Evolutionary conservation across 2,329 filamentous ascomycete species (phyloP), one percentile per base, ranked within the genome.

Genomic region (Trichoderma guizhouense): DNA sequence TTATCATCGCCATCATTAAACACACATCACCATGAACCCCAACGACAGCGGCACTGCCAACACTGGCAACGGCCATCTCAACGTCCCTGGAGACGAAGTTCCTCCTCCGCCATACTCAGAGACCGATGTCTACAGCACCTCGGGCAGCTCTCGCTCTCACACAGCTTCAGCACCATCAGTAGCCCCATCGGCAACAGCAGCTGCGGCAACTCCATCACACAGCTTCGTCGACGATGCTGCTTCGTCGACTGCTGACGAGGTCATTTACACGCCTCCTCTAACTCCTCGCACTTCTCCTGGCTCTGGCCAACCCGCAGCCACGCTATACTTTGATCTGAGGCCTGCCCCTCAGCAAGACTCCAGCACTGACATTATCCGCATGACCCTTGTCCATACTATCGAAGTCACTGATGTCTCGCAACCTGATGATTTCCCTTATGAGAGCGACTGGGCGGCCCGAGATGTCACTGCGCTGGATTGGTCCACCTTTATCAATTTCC

Each of bases 61-160:
- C 28, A 30, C 12, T 39, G 28, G 14, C 67, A 74, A 71, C 55
- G 36, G 34, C 15, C 71, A 71, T n/a, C 74, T 74, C 53, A 72
- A 64, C 68, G 69, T 75, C 69, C 73, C 71, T 18, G 72, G 63
- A 12, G 79, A 83, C 70, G 82, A 86, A 72, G 77, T 79, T 8
- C 86, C 87, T 24, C 87, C 87, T 55, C 87, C 87, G 5, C 88
- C 88, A 7, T 90, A 90, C 75, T 84, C 84, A 51, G 87, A 88
- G 78, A 88, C 86, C 18, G 87, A 89, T 77, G 83, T 87, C 47
- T 87, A 84, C 79, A 88, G 86, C 15, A 81, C 76, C 64, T 79
- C 85, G 4, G 81, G 81, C 34, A 21, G 47, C 21, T 72, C 69
- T 71, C 76, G 74, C 66, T 78, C 77, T 66, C 74, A 43, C 39